Percentiles rank a stretch among this genome's conserved stretches.
phyloP scores from a whole-genome alignment of 768 basidiomycete genomes.

The Panus rudis region DNA sequence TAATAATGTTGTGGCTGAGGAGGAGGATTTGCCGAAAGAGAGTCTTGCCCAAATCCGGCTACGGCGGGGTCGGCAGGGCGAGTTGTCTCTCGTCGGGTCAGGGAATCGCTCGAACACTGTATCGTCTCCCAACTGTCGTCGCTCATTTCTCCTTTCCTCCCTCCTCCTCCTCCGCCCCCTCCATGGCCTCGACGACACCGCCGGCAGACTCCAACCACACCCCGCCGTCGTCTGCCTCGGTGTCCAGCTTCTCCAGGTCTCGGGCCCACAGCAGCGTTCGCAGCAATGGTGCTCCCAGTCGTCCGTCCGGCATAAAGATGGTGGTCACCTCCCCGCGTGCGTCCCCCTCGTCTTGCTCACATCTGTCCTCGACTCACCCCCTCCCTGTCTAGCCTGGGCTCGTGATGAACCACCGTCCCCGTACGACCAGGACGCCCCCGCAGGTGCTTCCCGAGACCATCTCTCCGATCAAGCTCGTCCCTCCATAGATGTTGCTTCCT shows the following conservation, averaged over 20 bases:
- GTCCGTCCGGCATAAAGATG: slow-evolving; percentile 39
- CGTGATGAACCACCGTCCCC: slow-evolving; percentile 78
- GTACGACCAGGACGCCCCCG: slow-evolving; percentile 36
- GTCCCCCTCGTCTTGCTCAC: slow-evolving; percentile 19
- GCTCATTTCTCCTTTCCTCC: slow-evolving; percentile 8
- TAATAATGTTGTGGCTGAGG: neutral
- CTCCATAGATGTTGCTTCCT: slow-evolving; percentile 47
- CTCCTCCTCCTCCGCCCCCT: slow-evolving; percentile 7
- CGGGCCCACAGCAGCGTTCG: slow-evolving; percentile 19
- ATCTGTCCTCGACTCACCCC: neutral
- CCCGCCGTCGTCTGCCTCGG: slow-evolving; percentile 12
- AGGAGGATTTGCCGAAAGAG: neutral
- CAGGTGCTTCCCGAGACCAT: slow-evolving; percentile 19
- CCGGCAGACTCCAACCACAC: neutral
- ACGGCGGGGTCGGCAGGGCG: slow-evolving; percentile 6
- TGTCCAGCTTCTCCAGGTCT: slow-evolving; percentile 21
- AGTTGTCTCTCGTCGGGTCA: too few relatives aligned
- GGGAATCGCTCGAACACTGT: too few relatives aligned
- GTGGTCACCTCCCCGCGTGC: slow-evolving; percentile 69
- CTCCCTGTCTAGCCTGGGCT: slow-evolving; percentile 62
- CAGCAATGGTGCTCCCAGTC: slow-evolving; percentile 14
- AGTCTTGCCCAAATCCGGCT: slow-evolving; percentile 1
- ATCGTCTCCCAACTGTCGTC: slow-evolving; percentile 3
- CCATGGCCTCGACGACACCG: slow-evolving; percentile 4
- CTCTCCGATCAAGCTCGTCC: slow-evolving; percentile 34